These are phyloP conservation scores for Trichoderma polysporum DNA, from an alignment of 2,329 filamentous ascomycete species.

Conservation along the genomic window DNA sequence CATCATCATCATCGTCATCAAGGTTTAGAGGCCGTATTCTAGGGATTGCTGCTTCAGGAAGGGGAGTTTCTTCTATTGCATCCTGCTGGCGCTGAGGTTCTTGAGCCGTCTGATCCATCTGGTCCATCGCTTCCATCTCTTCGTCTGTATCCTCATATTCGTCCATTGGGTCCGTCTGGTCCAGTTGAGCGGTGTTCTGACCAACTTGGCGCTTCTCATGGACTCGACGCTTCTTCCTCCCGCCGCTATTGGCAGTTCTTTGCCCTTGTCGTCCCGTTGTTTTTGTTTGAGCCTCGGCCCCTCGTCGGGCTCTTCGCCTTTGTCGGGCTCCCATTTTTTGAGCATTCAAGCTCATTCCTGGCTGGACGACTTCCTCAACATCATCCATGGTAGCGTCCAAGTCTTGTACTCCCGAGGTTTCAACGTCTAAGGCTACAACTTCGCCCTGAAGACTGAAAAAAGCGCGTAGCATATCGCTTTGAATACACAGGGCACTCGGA, in stretches of 20 bases:
- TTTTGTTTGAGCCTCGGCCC: too few species aligned
- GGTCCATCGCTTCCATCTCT: too few species aligned
- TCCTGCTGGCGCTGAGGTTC: background rate
- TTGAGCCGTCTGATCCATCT: background rate
- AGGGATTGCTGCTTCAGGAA: background rate
- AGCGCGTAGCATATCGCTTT: slow-evolving; percentile 5
- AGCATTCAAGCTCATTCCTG: background rate
- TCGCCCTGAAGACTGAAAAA: background rate
- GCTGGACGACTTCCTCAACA: background rate
- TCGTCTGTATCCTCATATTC: too few species aligned
- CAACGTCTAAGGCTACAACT: too few species aligned
- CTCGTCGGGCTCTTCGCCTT: background rate
- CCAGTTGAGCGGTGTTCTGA: background rate
- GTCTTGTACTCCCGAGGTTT: too few species aligned
- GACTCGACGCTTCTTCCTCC: too few species aligned
- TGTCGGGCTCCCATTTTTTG: background rate
- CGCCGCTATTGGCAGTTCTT: too few species aligned
- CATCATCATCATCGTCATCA: background rate
- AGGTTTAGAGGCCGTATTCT: background rate
- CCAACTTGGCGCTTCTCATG: too few species aligned
- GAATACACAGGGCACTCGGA: background rate
- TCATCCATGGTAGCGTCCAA: background rate
- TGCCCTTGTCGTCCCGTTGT: too few species aligned
- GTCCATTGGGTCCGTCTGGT: background rate
- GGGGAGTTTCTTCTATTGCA: background rate